These are phyloP conservation scores for Phytophthora quininea DNA, from an alignment of 352 stramenopile species.

Conservation along the genomic window DNA sequence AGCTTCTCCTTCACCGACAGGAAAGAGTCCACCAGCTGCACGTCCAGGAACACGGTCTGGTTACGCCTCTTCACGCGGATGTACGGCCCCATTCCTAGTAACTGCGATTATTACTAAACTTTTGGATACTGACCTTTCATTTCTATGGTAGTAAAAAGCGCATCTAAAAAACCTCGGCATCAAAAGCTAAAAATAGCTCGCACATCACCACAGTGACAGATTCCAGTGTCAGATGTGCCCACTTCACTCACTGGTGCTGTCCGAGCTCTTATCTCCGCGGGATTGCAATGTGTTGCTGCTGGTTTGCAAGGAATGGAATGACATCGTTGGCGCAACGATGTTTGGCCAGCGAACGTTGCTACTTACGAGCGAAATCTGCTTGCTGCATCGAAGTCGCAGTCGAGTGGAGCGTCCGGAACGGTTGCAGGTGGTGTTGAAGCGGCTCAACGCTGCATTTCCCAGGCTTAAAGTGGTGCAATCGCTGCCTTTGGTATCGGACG, in stretches of 20 bases:
- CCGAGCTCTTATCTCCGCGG: constrained; percentile 14
- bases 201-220: not conserved
- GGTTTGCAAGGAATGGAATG: constrained; percentile 40
- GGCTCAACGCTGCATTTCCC: constrained; percentile 40
- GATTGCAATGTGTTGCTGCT: constrained; percentile 26
- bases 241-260: constrained; percentile 27
- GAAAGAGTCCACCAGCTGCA: constrained; percentile 81
- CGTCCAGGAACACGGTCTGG: constrained; percentile 89
- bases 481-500: constrained; percentile 42
- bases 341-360: constrained; percentile 41
- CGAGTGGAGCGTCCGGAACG: constrained; percentile 61
- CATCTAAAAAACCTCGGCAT: too few species aligned
- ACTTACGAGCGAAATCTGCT: constrained; percentile 59
- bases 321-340: constrained; percentile 29
- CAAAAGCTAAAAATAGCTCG: too few species aligned
- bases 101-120: not conserved
- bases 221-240: constrained; percentile 4
- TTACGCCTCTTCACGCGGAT: constrained; percentile 89
- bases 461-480: constrained; percentile 26
- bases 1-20: constrained; percentile 85
- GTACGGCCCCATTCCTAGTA: constrained; percentile 62
- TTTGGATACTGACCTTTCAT: not conserved
- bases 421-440: constrained; percentile 48
- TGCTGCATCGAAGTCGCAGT: constrained; percentile 45
- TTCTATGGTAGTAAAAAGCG: too few species aligned